These are phyloP conservation scores for Camellia granthamiana DNA, from an alignment of 148 eudicot species.

Conservation along the genomic window DNA sequence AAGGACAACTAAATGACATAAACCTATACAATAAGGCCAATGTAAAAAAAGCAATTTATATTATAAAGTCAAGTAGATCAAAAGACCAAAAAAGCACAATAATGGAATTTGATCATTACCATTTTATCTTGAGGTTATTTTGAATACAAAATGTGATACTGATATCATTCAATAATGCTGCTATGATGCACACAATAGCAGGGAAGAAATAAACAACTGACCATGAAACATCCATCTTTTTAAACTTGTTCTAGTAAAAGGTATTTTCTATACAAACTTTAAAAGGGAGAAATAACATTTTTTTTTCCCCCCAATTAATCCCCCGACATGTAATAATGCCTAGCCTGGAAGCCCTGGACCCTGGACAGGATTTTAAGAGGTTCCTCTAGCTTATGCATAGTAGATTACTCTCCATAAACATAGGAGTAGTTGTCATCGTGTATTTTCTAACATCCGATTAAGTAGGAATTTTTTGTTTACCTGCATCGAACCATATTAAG, in stretches of 20 bases:
- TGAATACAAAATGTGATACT: neutral
- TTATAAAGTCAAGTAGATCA: neutral
- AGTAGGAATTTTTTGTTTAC: neutral
- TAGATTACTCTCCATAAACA: neutral
- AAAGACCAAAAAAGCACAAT: neutral
- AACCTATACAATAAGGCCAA: neutral
- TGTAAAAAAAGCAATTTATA: neutral
- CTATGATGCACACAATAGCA: neutral
- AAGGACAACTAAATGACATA: neutral
- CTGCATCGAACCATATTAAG: neutral
- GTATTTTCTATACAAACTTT: neutral
- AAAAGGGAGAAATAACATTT: neutral
- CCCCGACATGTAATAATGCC: neutral
- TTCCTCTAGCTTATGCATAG: neutral
- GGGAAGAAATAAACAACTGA: neutral
- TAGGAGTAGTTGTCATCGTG: neutral
- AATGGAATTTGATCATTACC: neutral
- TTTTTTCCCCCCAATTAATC: neutral
- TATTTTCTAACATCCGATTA: neutral
- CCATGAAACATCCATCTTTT: no score
- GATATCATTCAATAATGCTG: neutral
- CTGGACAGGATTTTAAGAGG: neutral
- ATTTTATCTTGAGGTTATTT: neutral
- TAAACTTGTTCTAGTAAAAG: neutral
- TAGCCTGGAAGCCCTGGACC: neutral